These are phyloP conservation scores for Rhytidhysteron rufulum DNA, from an alignment of 2,329 filamentous ascomycete genomes.

Conservation along the genomic window DNA sequence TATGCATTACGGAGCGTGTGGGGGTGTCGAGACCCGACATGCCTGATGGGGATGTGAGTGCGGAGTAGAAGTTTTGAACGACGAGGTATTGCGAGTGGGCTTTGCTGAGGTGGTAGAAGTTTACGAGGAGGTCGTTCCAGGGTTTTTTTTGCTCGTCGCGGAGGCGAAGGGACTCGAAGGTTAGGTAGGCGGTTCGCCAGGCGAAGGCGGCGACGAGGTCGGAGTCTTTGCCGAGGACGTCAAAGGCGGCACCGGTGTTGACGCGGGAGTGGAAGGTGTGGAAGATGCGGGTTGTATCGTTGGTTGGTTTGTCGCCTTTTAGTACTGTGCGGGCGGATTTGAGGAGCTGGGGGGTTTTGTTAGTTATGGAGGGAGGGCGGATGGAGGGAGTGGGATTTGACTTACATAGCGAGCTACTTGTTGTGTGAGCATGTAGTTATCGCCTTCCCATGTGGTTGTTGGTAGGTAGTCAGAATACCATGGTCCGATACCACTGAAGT, in stretches of 20 bases:
- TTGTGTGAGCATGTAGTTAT: slow-evolving; percentile 80
- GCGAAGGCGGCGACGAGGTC: slow-evolving; percentile 72
- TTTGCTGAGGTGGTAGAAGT: slow-evolving; percentile 73
- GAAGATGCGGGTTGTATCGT: slow-evolving; percentile 67
- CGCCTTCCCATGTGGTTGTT: slow-evolving; percentile 69
- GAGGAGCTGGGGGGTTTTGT: slow-evolving; percentile 49
- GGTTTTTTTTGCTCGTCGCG: slow-evolving; percentile 70
- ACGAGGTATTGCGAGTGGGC: slow-evolving; percentile 75
- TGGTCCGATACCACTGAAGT: slow-evolving; percentile 70
- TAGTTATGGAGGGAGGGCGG: slow-evolving; percentile 1
- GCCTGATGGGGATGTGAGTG: slow-evolving; percentile 55
- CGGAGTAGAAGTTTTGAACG: slow-evolving; percentile 74
- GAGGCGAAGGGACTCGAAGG: slow-evolving; percentile 71
- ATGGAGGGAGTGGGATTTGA: slow-evolving; percentile 6
- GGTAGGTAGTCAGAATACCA: slow-evolving; percentile 76
- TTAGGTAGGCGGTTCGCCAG: slow-evolving; percentile 70
- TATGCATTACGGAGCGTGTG: slow-evolving; percentile 58
- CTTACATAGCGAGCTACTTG: slow-evolving; percentile 69
- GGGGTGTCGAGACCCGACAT: slow-evolving; percentile 53
- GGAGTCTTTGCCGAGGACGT: slow-evolving; percentile 65
- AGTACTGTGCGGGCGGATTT: slow-evolving; percentile 71
- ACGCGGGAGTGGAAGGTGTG: slow-evolving; percentile 60
- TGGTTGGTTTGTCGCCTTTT: slow-evolving; percentile 59
- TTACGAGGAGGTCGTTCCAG: slow-evolving; percentile 73
- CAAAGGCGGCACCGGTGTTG: slow-evolving; percentile 70